phyloP scores from a whole-genome alignment of 352 stramenopile species.

The Phytophthora melonis region DNA sequence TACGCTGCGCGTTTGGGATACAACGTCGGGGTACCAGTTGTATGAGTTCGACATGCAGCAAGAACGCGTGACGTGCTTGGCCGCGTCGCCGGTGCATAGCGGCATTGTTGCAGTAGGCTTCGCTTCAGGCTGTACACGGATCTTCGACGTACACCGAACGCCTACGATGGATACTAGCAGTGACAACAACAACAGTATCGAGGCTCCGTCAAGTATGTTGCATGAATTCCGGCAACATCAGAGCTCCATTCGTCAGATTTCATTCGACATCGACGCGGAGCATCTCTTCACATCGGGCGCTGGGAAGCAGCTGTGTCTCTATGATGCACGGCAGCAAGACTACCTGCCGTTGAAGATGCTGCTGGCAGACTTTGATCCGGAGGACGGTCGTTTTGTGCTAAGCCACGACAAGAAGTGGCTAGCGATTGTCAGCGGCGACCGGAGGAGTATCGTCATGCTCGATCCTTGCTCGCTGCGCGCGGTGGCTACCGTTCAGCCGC shows the following conservation, averaged over 20 bases:
- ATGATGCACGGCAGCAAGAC: conserved; percentile 53
- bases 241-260: conserved; percentile 65
- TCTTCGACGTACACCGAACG: conserved; percentile 77
- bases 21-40: conserved; percentile 62
- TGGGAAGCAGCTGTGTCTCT: conserved; percentile 77
- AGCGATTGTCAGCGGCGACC: conserved; percentile 42
- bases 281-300: conserved; percentile 60
- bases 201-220: conserved; percentile 45
- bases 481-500: conserved; percentile 46
- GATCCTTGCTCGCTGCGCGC: conserved; percentile 50
- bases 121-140: conserved; percentile 77
- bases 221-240: conserved; percentile 90
- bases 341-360: conserved; percentile 80
- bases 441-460: conserved; percentile 45
- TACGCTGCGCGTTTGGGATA: conserved; percentile 89
- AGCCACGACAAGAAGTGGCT: conserved; percentile 54
- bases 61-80: conserved; percentile 69
- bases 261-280: conserved; percentile 55
- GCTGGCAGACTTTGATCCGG: conserved; percentile 50
- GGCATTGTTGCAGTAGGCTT: conserved; percentile 82
- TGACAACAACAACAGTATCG: background rate
- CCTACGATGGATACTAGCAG: background rate
- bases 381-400: conserved; percentile 46
- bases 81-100: conserved; percentile 45
- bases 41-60: conserved; percentile 88